Evolutionary conservation across 2,329 filamentous ascomycete genomes (phyloP), one percentile per base, ranked within the genome.

Genomic region (Colletotrichum spaethianum): DNA sequence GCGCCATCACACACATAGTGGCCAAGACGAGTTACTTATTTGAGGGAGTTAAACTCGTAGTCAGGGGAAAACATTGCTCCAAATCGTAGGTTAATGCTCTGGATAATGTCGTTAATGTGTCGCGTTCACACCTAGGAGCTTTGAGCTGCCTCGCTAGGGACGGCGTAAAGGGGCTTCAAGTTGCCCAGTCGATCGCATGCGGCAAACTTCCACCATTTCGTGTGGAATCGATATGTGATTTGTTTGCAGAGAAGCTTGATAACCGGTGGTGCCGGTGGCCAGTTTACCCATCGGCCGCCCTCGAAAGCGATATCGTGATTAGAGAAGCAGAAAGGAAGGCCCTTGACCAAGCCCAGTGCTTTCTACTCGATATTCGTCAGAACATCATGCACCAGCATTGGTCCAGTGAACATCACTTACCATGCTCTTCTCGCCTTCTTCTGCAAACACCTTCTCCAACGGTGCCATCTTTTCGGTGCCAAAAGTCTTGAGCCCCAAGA

Each of bases 281-380:
- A 74, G 4, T 14, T 23, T 2, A 42, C 12, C 92, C 77, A 79
- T 26, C 70, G 65, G 55, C 70, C 75, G 44, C 69, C 72, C 67
- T 80, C 79, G 56, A 63, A 78, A 20, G 74, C 50, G n/a, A 73
- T 7, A 73, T 79, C 76, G 33, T 77, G 44, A 61, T 76, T 76
- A 33, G 75, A 57, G 5, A 75, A 73, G n/a, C 63, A 40, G 53
- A 63, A 76, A 4, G 75, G 64, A 44, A 78, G 16, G n/a, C 76
- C 77, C 1, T 44, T 36, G 40, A 67, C 46, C 20, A 74, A 2
- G 14, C 78, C 77, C 2, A 77, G 20, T 0, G 52, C 33, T 67
- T 78, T 77, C 77, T 77, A 59, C 11, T 28, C 23, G 14, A 14
- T 7, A 46, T 12, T 7, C 7, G n/a, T 63, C 36, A 66, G 56